A percentile compares a stretch with the other conserved stretches of the same genome.
phyloP scores from a whole-genome alignment of 805 yeast species.

The Diddensiella santjacobensis region DNA sequence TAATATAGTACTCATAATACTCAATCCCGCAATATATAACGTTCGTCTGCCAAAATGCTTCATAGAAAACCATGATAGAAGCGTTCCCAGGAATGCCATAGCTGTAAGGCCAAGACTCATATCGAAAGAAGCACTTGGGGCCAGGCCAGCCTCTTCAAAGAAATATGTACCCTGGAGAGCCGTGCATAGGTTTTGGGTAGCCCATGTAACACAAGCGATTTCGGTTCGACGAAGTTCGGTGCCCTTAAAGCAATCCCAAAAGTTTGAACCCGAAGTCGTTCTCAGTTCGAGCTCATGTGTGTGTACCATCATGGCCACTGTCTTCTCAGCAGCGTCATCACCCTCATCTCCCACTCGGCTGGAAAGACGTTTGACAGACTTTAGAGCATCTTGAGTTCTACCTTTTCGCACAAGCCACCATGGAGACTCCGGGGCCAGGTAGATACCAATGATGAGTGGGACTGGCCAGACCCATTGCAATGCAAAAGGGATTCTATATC shows the following conservation, averaged over 20 bases:
- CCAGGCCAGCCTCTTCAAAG: constrained; percentile 25
- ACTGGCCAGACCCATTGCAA: constrained; percentile 59
- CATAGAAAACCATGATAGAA: constrained; percentile 20
- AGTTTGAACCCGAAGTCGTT: constrained; percentile 10
- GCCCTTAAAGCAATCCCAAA: constrained; percentile 46
- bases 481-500: constrained; percentile 53
- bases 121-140: constrained; percentile 36
- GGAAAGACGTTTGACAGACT: constrained; percentile 51
- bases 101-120: constrained; percentile 44
- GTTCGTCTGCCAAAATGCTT: constrained; percentile 24
- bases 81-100: constrained; percentile 44
- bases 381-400: constrained; percentile 40
- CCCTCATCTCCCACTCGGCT: constrained; percentile 26
- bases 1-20: constrained; percentile 5
- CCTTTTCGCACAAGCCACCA: constrained; percentile 50
- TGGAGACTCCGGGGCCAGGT: constrained; percentile 54
- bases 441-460: constrained; percentile 37
- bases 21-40: constrained; percentile 19
- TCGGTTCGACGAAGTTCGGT: constrained; percentile 48
- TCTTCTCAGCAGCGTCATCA: constrained; percentile 34
- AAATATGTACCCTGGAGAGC: constrained; percentile 18
- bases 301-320: constrained; percentile 43
- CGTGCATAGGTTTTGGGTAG: constrained; percentile 36
- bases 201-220: constrained; percentile 43
- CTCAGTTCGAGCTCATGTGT: constrained; percentile 37